Percentiles rank a stretch among this genome's conserved stretches.
These are phyloP conservation scores for Rubia balearica DNA, from an alignment of 305 asterid genomes.

Conservation along the genomic window DNA sequence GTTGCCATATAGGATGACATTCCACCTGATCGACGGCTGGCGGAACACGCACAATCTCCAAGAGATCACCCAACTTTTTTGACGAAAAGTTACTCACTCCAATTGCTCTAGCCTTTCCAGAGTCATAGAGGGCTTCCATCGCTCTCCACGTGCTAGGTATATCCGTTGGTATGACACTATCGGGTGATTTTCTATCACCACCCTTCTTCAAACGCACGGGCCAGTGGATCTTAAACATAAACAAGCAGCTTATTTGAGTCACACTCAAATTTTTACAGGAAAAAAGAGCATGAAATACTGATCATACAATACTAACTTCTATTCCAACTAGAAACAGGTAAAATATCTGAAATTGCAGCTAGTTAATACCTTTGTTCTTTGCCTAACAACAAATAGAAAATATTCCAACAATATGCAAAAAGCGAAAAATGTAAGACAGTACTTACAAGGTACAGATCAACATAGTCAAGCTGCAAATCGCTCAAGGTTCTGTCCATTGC, in stretches of 20 bases:
- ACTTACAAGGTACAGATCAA: conserved; percentile 62
- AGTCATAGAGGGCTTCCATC: conserved; percentile 64
- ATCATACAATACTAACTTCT: background rate
- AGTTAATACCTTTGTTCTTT: too few relatives aligned
- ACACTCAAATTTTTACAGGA: background rate
- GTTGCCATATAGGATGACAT: conserved; percentile 75
- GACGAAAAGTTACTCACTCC: conserved; percentile 71
- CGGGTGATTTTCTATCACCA: conserved; percentile 35
- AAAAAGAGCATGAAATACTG: background rate
- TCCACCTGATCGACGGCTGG: conserved; percentile 84
- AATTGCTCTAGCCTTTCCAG: conserved; percentile 61
- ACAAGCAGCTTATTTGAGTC: background rate
- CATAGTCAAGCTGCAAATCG: conserved; percentile 70
- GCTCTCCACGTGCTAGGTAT: conserved; percentile 62
- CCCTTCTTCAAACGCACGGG: conserved; percentile 49
- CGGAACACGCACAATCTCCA: conserved; percentile 45
- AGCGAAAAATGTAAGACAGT: conserved; percentile 11
- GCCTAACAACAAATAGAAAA: background rate
- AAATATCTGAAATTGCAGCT: background rate
- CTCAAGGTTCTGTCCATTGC: conserved; percentile 50
- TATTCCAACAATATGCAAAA: background rate
- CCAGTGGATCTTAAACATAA: conserved; percentile 54
- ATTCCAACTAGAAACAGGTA: background rate
- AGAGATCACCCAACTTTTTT: conserved; percentile 50
- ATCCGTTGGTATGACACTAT: conserved; percentile 42